Evolutionary conservation across 108 stramenopile species (phyloP), one percentile per base, ranked within the genome.

Genomic region (Ochromonas danica): DNA sequence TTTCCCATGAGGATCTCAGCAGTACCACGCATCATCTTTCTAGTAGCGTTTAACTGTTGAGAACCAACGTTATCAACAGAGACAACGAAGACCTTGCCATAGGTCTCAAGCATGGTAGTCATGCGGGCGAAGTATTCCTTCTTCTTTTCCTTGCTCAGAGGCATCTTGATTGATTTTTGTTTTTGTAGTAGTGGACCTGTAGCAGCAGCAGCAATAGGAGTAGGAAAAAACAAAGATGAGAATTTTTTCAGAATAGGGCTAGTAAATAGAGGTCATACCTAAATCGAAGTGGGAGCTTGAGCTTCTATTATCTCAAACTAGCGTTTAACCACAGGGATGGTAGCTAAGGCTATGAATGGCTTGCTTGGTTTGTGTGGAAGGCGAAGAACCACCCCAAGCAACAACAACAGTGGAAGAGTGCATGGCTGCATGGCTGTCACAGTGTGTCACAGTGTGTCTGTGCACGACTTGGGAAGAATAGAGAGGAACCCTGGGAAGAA

Each of bases 51-150:
- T 81, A 99, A 90, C 90, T 99, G 98, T 89, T 88, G 91, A 82
- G 96, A 97, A 67, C 97, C 98, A 43, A 99, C 98, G 85, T 99
- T 99, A 91, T 99, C 96, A 75, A 95, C 94, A 71, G 86, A 85
- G 60, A 97, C 95, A 45, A 99, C 51, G 87, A 99, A 94, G 86
- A 91, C 87, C 88, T 95, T 96, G 83, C 79, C 62, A 81, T 88
- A 62, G 36, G 61, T 61, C 40, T 43, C 22, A 43, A 62, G 30
- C 78, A 62, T 1, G 31, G 25, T 22, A 0, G 63, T 79, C 78
- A 75, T 57, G 3, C 31, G 14, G 25, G 10, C 25, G 51, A 75
- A 75, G 40, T 75, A 75, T 10, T 57, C 51, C 3, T 3, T 33
- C 40, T 75, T 75, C 72, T 75, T 75, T 6, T 3, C 25, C 72